Evolutionary conservation across 768 basidiomycete genomes (phyloP), one percentile per base, ranked within the genome.

Genomic region (Lactarius sp.): DNA sequence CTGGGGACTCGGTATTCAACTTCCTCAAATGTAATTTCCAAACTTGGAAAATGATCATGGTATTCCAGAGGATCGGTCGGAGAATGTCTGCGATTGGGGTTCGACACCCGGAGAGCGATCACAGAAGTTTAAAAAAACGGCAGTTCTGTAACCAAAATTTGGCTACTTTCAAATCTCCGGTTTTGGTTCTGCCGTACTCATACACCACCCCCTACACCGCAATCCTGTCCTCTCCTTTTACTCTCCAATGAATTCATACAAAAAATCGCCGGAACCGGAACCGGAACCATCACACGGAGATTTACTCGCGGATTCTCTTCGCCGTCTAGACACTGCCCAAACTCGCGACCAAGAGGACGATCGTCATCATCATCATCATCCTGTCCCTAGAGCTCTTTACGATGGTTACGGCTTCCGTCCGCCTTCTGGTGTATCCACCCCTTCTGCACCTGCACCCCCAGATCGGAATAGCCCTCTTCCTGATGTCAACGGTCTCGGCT

Each of bases 381-480:
- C 20, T 33, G 10, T n/a, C 42, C 20, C 56, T 31, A 41, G 50
- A 16, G 7, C 61, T 39, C 68, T 75, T 81, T 22, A 81, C 59
- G 92, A 94, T 57, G 92, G 89, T 57, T 92, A 92, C 74, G 92
- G 92, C 59, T 93, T 93, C 74, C 83, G 89, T 12, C 77, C 82
- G 16, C 74, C 81, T 39, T 93, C 90, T 9, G 88, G 87, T 4
- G 71, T 81, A 49, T 81, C 83, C 49, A 89, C 87, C 10, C 91
- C 88, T 6, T 72, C 72, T 44, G 67, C 74, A 27, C 67, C 72
- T 44, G 67, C 74, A 27, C 67, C 75, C 61, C 67, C 70, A 63
- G 68, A 62, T 56, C 70, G 71, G 55, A 68, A 55, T 34, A 75
- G 74, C 71, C 75, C 79, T 67, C 69, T 80, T 52, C 75, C 78